These are phyloP conservation scores for Lactarius deliciosus DNA, from an alignment of 768 basidiomycete species.

Conservation along the genomic window DNA sequence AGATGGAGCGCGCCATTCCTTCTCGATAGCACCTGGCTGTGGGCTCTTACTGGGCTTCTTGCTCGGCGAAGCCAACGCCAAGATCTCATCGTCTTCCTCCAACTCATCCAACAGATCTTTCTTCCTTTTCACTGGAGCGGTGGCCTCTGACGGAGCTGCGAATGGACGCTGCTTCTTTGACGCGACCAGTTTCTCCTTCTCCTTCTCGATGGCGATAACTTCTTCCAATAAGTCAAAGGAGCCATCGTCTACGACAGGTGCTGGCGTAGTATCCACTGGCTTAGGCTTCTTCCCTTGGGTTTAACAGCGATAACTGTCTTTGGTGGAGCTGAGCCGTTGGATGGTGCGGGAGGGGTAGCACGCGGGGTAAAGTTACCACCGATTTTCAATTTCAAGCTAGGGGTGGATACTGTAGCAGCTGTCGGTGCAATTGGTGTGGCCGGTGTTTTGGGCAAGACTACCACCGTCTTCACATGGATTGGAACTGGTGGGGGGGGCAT, in stretches of 20 bases:
- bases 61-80: slow-evolving; percentile 59
- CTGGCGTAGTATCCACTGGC: slow-evolving; percentile 49
- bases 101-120: slow-evolving; percentile 41
- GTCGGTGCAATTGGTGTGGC: slow-evolving; percentile 8
- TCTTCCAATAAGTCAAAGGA: slow-evolving; percentile 79
- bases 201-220: slow-evolving; percentile 70
- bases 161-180: slow-evolving; percentile 30
- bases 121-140: slow-evolving; percentile 46
- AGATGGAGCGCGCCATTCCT: slow-evolving; percentile 20
- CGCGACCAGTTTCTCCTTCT: slow-evolving; percentile 33
- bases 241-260: slow-evolving; percentile 60
- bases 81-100: slow-evolving; percentile 59
- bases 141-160: slow-evolving; percentile 29
- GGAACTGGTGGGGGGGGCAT: slow-evolving; percentile 29
- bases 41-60: slow-evolving; percentile 48
- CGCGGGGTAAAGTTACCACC: slow-evolving; percentile 32
- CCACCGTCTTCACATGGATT: slow-evolving; percentile 16
- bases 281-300: slow-evolving; percentile 45
- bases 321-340: slow-evolving; percentile 25
- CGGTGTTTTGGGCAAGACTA: slow-evolving; percentile 9
- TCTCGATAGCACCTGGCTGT: slow-evolving; percentile 30
- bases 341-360: slow-evolving; percentile 27
- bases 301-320: slow-evolving; percentile 23
- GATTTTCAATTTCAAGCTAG: slow-evolving; percentile 37
- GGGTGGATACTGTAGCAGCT: slow-evolving; percentile 36